Percentiles rank a stretch among this genome's conserved stretches.
Evolutionary conservation across 495 filamentous ascomycete species (phyloP).

Genomic region (Neurospora sp.): DNA sequence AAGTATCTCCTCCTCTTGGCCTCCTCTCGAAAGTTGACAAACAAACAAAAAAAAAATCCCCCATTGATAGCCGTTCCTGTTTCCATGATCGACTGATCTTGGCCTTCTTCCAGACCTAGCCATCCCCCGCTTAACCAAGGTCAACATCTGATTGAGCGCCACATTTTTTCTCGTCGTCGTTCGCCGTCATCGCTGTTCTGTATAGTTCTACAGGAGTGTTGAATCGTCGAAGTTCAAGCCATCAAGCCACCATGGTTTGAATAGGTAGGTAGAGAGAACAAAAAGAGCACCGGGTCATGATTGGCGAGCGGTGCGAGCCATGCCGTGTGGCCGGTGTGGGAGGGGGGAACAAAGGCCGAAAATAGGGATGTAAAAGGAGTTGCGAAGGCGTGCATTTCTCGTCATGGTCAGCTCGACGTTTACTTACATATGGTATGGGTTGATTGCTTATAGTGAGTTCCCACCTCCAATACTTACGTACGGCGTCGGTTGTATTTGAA

Average conservation of each 20-base stretch:
- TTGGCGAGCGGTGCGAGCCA: background rate
- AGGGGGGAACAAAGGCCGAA: background rate
- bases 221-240: no score
- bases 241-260: no score
- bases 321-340: background rate
- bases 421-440: background rate
- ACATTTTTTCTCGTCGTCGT: no score
- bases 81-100: background rate
- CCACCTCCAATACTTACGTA: background rate
- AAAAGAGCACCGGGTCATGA: no score
- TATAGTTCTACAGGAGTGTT: no score
- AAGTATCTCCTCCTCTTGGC: background rate
- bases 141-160: no score
- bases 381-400: background rate
- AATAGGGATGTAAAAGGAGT: background rate
- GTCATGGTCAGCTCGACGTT: background rate
- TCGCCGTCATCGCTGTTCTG: no score
- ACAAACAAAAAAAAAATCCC: background rate
- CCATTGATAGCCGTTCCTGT: background rate
- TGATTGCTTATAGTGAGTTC: background rate
- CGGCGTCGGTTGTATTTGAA: background rate
- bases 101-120: background rate
- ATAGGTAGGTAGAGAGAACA: no score
- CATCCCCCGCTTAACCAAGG: no score
- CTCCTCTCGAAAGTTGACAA: background rate